phyloP scores from a whole-genome alignment of 352 stramenopile genomes.

The Elongisporangium undulatum region DNA sequence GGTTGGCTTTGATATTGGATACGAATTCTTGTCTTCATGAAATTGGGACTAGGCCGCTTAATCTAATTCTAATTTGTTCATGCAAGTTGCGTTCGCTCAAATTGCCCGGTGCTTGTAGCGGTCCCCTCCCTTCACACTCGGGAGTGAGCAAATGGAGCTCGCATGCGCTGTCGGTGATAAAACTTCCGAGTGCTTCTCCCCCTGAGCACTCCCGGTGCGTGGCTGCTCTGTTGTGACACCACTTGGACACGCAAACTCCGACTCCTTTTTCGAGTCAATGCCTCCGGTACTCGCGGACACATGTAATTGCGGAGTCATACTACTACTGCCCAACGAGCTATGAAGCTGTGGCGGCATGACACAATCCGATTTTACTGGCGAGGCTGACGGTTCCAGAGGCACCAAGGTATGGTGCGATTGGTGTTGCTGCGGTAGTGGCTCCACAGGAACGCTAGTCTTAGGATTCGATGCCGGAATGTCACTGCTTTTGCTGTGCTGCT shows the following conservation, averaged over 20 bases:
- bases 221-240: neutral
- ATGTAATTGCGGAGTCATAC: constrained; percentile 1
- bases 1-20: constrained; percentile 1
- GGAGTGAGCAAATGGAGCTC: constrained; percentile 26
- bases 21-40: neutral
- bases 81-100: neutral
- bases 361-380: constrained; percentile 8
- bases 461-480: neutral
- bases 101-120: constrained; percentile 35
- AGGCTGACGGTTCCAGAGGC: constrained; percentile 1
- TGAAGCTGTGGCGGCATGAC: neutral
- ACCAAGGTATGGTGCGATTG: neutral
- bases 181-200: neutral
- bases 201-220: neutral
- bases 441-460: neutral
- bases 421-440: neutral
- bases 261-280: neutral
- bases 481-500: neutral
- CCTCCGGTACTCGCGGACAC: neutral
- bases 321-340: neutral
- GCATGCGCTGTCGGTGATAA: neutral
- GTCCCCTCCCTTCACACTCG: constrained; percentile 46
- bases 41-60: neutral
- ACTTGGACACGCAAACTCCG: neutral
- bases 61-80: neutral